Conservation (phyloP, 371 early-diverging fungal species). For the Paraphysoderma sedebokerense region DNA sequence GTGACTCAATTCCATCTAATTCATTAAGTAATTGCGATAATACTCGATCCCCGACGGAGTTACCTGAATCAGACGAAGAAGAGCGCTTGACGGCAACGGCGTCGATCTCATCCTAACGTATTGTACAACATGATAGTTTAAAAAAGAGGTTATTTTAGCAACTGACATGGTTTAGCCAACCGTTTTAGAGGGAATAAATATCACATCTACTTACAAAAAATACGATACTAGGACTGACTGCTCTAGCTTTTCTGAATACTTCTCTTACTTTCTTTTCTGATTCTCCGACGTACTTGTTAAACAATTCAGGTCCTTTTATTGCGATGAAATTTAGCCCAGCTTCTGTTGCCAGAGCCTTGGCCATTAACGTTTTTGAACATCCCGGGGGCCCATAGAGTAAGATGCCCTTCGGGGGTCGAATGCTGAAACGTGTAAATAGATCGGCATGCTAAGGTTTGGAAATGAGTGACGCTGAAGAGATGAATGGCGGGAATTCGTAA, state of each 20-base stretch:
- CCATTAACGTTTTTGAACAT: slow-evolving; percentile 94
- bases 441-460: slow-evolving; percentile 65
- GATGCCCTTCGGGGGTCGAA: slow-evolving; percentile 90
- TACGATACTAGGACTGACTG: slow-evolving; percentile 86
- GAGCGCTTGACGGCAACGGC: slow-evolving; percentile 74
- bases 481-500: no score
- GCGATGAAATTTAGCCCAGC: slow-evolving; percentile 93
- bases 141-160: neutral
- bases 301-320: slow-evolving; percentile 93
- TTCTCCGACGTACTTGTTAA: slow-evolving; percentile 97
- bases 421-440: slow-evolving; percentile 66
- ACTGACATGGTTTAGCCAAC: no score
- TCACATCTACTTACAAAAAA: slow-evolving; percentile 65
- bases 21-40: slow-evolving; percentile 84
- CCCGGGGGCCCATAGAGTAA: slow-evolving; percentile 97
- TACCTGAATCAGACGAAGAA: slow-evolving; percentile 38
- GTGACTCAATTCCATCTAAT: slow-evolving; percentile 88
- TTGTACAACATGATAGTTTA: neutral
- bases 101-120: slow-evolving; percentile 85
- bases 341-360: slow-evolving; percentile 95
- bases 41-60: slow-evolving; percentile 82
- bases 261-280: slow-evolving; percentile 93
- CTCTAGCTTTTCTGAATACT: slow-evolving; percentile 84
- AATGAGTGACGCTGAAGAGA: no score
- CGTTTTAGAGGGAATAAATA: no score